Base-by-base conservation (phyloP, 2,329 filamentous ascomycete species). In the Colletotrichum tabaci region DNA sequence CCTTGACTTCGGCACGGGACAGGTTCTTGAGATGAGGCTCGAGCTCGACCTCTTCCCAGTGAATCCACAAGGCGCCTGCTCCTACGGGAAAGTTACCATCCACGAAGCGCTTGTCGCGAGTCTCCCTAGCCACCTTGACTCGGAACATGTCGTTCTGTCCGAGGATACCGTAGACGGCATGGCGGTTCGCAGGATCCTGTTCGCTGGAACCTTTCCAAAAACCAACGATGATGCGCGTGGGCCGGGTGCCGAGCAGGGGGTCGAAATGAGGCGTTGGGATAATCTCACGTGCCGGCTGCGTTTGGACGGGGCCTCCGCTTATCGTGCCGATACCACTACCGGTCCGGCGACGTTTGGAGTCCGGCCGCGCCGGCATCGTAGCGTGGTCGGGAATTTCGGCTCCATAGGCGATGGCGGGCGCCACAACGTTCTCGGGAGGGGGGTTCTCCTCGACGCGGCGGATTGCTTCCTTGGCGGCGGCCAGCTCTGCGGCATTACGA, bases 111-210 rank as follows among this genome's bases (percentile, higher is more conserved):
- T 90, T 90, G 75, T 91, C 89, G 3, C 89, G 86, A 0, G 89
- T 91, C 75, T 90, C 85, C 7, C 87, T 83, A 0, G 89, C 85
- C 0, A 92, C 83, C 77, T 91, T 91, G 65, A 91, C 88, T 0
- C 90, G 83, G 77, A 92, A 91, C 86, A 90, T 91, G 74, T 91
- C 89, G 66, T 90, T 90, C 21, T 86, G 85, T 0, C 89, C 89
- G 0, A 92, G 79, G 13, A 92, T 90, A 4, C 90, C 90, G 65
- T 88, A 89, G 0, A 91, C 88, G 0, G 89, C 90, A 75, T 92
- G 90, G 63, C 89, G 88, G 75, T 91, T 85, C 15, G 80, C 80
- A 2, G 82, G 77, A 2, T 85, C 79, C 0, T 77, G 50, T 61
- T 87, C 86, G 42, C 82, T 85, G 0, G 89, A 91, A 15, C 86